A percentile compares a stretch with the other conserved stretches of the same genome.
phyloP scores from a whole-genome alignment of 164 flowering plant genomes.

The Saururus chinensis region DNA sequence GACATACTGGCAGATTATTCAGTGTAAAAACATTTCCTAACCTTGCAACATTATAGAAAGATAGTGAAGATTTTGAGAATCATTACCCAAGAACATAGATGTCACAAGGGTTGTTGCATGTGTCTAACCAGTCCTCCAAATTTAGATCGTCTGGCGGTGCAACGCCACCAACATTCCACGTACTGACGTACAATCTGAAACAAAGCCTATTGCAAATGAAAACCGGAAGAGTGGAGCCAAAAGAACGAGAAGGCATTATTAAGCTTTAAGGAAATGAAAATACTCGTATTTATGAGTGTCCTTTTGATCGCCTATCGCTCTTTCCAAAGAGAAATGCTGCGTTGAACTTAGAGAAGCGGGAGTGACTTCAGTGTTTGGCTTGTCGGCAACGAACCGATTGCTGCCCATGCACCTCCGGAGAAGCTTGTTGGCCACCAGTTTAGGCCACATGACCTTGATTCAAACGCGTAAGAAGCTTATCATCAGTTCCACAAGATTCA shows the following conservation, averaged over 20 bases:
- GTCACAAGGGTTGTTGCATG: constrained; percentile 9
- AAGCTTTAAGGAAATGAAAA: background rate
- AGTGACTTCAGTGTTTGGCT: constrained; percentile 1
- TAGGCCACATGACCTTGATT: constrained; percentile 56
- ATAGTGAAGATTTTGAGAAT: background rate
- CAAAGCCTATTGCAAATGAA: background rate
- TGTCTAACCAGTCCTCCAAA: constrained; percentile 13
- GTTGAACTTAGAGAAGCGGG: constrained; percentile 8
- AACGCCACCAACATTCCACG: constrained; percentile 25
- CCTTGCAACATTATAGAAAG: background rate
- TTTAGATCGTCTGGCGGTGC: constrained; percentile 16
- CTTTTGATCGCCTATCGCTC: constrained; percentile 13
- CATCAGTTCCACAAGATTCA: no score
- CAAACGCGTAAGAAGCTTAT: no score
- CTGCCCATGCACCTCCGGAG: constrained; percentile 37
- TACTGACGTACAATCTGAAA: constrained; percentile 19
- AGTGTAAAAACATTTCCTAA: background rate
- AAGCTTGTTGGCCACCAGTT: constrained; percentile 46
- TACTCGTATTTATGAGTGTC: constrained; percentile 34
- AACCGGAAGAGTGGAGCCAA: background rate
- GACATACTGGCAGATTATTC: background rate
- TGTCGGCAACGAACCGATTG: constrained; percentile 32
- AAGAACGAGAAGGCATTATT: background rate
- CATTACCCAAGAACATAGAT: constrained; percentile 19
- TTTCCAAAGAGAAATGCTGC: background rate